Evolutionary conservation across 768 basidiomycete species (phyloP), one percentile per base, ranked within the genome.

Genomic region (Amanita molliuscula): DNA sequence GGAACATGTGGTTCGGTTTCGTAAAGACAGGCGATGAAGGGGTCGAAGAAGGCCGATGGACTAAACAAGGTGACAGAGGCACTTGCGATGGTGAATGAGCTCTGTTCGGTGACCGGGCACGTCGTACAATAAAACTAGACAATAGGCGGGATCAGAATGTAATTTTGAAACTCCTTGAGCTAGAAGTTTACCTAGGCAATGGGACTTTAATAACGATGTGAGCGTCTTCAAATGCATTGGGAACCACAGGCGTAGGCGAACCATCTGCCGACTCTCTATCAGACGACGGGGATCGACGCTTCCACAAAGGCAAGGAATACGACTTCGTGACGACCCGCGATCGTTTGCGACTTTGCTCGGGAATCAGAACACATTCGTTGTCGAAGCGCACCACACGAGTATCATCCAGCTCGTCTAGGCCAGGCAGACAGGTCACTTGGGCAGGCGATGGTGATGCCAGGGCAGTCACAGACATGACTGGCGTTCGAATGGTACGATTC

Each of bases 291-390:
- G 60, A 50, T 55, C 49, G 44, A 37, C 44, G 55, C 49, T 51
- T 75, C 80, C 84, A 88, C 36, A 88, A 62, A 0, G 85, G 84
- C 51, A 88, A 67, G 0, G 81, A 72, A 55, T 82, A 84, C 3
- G 81, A 80, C 58, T 77, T 86, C 23, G 79, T 79, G 56, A 81
- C 60, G 42, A 84, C 65, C 38, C 72, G 67, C 21, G 79, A 71
- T 23, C 73, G 64, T 47, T 70, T 76, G 3, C 69, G 65, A 44
- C 66, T 62, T 60, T 1, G 58, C 46, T 83, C 77, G n/a, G 86
- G 86, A 50, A 89, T 88, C 57, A 89, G 74, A 3, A 85, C 68
- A 52, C 87, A 88, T 58, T 82, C 75, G 47, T 71, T 68, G 68
- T 88, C 78, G 65, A 89, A 89, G 50, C 86, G 75, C 3, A 88